A percentile compares a stretch with the other conserved stretches of the same genome.
Evolutionary conservation across 345 rosid species (phyloP).

Genomic region (Citrus sinensis): DNA sequence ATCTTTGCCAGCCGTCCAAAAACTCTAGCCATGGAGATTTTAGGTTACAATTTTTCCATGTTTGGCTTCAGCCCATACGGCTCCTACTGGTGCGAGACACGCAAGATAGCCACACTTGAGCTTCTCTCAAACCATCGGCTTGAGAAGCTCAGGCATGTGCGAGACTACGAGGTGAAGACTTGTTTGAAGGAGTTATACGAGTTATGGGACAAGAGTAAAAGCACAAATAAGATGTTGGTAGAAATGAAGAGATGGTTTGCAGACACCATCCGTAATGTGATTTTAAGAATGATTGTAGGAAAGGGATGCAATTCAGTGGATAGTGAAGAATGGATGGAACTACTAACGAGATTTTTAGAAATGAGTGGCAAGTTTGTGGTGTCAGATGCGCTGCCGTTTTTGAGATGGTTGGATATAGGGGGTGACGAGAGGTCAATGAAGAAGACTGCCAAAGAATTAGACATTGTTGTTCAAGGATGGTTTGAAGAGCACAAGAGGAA

Average conservation of each 20-base stretch:
- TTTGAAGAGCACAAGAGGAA: constrained; percentile 38
- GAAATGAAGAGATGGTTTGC: constrained; percentile 36
- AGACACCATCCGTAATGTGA: constrained; percentile 22
- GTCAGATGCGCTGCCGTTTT: constrained; percentile 30
- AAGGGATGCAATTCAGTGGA: constrained; percentile 8
- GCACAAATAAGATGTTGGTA: background rate
- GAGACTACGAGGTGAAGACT: background rate
- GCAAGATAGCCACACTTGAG: background rate
- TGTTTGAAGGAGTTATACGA: background rate
- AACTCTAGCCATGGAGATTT: background rate
- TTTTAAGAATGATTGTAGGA: constrained; percentile 20
- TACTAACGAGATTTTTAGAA: constrained; percentile 4
- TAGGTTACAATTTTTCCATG: constrained; percentile 23
- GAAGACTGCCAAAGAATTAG: constrained; percentile 20
- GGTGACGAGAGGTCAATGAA: constrained; percentile 31
- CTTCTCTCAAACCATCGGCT: background rate
- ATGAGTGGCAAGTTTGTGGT: constrained; percentile 18
- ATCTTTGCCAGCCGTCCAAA: constrained; percentile 25
- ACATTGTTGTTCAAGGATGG: constrained; percentile 23
- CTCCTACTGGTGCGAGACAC: constrained; percentile 27
- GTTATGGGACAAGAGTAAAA: background rate
- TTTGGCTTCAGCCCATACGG: constrained; percentile 23
- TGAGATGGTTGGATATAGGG: constrained; percentile 34
- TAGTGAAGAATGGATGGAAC: constrained; percentile 5
- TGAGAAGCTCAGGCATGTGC: background rate